These are phyloP conservation scores for Endoconidiophora laricicola DNA, from an alignment of 2,329 filamentous ascomycete species.

Conservation along the genomic window DNA sequence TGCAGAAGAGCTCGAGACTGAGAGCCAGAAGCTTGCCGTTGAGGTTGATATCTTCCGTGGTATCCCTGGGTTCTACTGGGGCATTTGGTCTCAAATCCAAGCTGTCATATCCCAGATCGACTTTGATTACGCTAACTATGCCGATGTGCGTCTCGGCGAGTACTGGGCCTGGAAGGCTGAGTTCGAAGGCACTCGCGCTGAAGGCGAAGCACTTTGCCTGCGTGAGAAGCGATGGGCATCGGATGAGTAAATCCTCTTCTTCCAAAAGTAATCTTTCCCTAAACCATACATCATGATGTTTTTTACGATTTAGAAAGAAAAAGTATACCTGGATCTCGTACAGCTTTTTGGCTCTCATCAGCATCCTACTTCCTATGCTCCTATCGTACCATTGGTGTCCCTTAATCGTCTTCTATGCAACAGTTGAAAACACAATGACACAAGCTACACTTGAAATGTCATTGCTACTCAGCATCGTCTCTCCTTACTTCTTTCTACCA, in stretches of 20 bases:
- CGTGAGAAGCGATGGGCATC: slow-evolving; percentile 70
- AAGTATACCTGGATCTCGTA: too few relatives aligned
- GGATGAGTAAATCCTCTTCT: slow-evolving; percentile 16
- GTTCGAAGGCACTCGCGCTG: slow-evolving; percentile 41
- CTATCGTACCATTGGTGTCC: too few relatives aligned
- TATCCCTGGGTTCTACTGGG: slow-evolving; percentile 79
- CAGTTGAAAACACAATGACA: too few relatives aligned
- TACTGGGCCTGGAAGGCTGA: slow-evolving; percentile 87
- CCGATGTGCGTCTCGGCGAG: slow-evolving; percentile 69
- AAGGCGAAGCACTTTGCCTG: slow-evolving; percentile 46
- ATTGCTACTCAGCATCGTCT: too few relatives aligned
- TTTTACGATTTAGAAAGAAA: too few relatives aligned
- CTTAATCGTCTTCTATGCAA: too few relatives aligned
- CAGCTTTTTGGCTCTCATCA: too few relatives aligned
- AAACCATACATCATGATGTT: too few relatives aligned
- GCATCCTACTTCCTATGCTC: too few relatives aligned
- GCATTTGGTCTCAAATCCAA: slow-evolving; percentile 92
- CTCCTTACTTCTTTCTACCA: too few relatives aligned
- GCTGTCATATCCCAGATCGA: slow-evolving; percentile 87
- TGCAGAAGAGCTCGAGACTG: slow-evolving; percentile 35
- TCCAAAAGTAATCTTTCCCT: too few relatives aligned
- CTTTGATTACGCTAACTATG: slow-evolving; percentile 90
- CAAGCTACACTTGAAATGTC: too few relatives aligned
- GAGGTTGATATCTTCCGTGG: slow-evolving; percentile 83
- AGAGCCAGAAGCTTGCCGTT: slow-evolving; percentile 50